Evolutionary conservation across 768 basidiomycete species (phyloP).

Genomic region (Pulveroboletus sp.): DNA sequence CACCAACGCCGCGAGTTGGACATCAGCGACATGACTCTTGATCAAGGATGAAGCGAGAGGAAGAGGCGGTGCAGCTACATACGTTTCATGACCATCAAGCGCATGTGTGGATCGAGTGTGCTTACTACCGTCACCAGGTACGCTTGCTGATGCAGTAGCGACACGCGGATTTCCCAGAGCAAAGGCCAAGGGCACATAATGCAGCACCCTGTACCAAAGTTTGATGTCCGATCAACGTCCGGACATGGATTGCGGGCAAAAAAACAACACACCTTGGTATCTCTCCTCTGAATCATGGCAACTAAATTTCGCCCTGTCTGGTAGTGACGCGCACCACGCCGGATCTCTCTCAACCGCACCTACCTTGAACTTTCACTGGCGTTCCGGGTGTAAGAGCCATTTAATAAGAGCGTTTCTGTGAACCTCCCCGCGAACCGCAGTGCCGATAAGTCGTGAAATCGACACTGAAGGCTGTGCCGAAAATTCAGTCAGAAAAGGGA

Average conservation of each 20-base stretch:
- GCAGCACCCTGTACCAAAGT: constrained; percentile 61
- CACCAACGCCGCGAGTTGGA: constrained; percentile 65
- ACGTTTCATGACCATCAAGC: constrained; percentile 2
- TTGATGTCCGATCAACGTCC: not conserved
- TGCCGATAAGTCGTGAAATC: constrained; percentile 56
- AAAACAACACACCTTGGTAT: constrained; percentile 44
- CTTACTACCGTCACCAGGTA: constrained; percentile 37
- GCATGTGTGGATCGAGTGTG: constrained; percentile 17
- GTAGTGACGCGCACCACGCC: constrained; percentile 36
- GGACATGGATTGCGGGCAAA: not conserved
- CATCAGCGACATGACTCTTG: constrained; percentile 54
- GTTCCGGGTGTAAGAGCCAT: constrained; percentile 59
- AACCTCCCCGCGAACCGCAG: constrained; percentile 42
- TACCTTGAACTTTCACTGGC: constrained; percentile 48
- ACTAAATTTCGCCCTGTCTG: constrained; percentile 47
- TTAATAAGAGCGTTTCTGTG: constrained; percentile 51
- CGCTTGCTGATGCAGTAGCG: constrained; percentile 45
- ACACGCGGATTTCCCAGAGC: constrained; percentile 56
- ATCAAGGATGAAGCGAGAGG: constrained; percentile 44
- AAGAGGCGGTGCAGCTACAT: constrained; percentile 25
- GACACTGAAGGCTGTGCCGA: constrained; percentile 41
- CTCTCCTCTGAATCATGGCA: constrained; percentile 43
- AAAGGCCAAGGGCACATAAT: constrained; percentile 58
- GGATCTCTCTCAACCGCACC: constrained; percentile 72
- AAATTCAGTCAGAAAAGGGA: constrained; percentile 54